Conservation (phyloP, 768 basidiomycete species). For the Nidularia pulvinata region DNA sequence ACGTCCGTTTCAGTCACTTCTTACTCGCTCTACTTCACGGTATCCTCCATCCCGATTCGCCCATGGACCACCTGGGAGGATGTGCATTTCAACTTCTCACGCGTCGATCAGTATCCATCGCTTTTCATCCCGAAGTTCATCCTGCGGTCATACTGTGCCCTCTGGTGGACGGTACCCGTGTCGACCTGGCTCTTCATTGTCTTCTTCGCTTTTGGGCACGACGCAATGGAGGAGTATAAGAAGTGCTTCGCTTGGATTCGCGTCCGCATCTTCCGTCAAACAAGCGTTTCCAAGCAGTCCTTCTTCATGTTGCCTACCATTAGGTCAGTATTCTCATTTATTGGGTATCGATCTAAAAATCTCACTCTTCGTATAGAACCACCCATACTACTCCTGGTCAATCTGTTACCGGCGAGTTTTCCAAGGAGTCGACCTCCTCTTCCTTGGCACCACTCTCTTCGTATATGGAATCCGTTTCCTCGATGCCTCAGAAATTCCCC, state of each 20-base stretch:
- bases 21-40: constrained; percentile 33
- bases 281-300: no score
- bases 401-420: no score
- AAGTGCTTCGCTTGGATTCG: constrained; percentile 24
- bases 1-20: constrained; percentile 31
- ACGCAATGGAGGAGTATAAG: constrained; percentile 42
- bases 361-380: no score
- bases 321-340: no score
- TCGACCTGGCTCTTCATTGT: constrained; percentile 41
- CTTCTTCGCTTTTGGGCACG: constrained; percentile 56
- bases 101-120: constrained; percentile 23
- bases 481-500: no score
- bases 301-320: no score
- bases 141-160: constrained; percentile 7
- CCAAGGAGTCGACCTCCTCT: no score
- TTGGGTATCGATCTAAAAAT: no score
- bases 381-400: no score
- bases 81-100: constrained; percentile 44
- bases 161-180: constrained; percentile 26
- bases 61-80: constrained; percentile 48
- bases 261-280: constrained; percentile 5
- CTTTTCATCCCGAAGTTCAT: constrained; percentile 18
- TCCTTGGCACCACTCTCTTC: no score
- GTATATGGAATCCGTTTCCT: no score
- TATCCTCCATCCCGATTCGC: constrained; percentile 21